Percentiles rank a stretch among this genome's conserved stretches.
These are phyloP conservation scores for Chaetomium cochliodes DNA, from an alignment of 495 filamentous ascomycete species.

Conservation along the genomic window DNA sequence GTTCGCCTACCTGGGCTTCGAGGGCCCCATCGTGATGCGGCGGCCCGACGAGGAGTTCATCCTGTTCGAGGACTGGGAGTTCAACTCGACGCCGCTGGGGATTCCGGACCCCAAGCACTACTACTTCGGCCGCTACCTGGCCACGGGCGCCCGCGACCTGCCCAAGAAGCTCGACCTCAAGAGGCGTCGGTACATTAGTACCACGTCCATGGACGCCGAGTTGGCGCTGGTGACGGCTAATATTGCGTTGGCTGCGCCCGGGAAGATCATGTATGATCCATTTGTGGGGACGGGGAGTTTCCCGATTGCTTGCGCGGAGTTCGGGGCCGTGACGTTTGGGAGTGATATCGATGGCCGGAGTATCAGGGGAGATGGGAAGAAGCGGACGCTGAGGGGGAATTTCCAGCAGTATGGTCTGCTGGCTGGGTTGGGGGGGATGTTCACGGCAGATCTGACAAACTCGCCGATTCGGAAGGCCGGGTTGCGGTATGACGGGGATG, in stretches of 20 bases:
- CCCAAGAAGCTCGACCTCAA: constrained; percentile 82
- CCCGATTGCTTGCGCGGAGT: constrained; percentile 80
- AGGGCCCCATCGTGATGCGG: constrained; percentile 71
- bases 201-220: constrained; percentile 95
- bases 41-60: constrained; percentile 69
- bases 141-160: constrained; percentile 59
- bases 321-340: constrained; percentile 75
- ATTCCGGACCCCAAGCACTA: constrained; percentile 56
- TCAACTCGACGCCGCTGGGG: constrained; percentile 45
- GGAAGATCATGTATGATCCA: constrained; percentile 85
- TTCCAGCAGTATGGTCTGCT: constrained; percentile 79
- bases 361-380: constrained; percentile 63
- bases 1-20: constrained; percentile 74
- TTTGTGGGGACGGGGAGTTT: constrained; percentile 96
- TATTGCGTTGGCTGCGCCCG: constrained; percentile 75
- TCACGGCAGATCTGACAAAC: constrained; percentile 87
- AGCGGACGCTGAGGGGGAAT: constrained; percentile 64
- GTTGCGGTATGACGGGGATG: constrained; percentile 24
- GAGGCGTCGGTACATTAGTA: constrained; percentile 88
- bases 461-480: constrained; percentile 61
- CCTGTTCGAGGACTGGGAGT: constrained; percentile 75
- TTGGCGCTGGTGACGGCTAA: constrained; percentile 90
- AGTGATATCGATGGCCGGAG: constrained; percentile 91
- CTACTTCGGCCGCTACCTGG: constrained; percentile 70
- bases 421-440: constrained; percentile 65